Conservation (phyloP, 305 asterid genomes). For the Fraxinus angustifolia region DNA sequence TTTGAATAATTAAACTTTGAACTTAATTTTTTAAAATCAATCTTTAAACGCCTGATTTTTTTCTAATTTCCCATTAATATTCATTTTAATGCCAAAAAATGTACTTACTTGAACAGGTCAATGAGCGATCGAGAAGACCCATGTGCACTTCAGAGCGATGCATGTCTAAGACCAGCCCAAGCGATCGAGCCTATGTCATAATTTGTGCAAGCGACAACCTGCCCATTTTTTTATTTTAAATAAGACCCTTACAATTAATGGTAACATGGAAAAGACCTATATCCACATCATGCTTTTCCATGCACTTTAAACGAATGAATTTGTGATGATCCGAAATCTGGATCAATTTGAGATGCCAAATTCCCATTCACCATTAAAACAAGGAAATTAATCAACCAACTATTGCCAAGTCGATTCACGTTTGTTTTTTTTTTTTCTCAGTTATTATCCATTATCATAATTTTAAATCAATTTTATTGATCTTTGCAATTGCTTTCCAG, state of each 20-base stretch:
- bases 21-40: too few relatives aligned
- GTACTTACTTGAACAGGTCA: too few relatives aligned
- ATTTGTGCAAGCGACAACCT: neutral
- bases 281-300: neutral
- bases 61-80: too few relatives aligned
- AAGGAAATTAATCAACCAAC: neutral
- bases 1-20: too few relatives aligned
- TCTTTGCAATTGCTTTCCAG: neutral
- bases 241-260: neutral
- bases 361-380: neutral
- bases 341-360: conserved; percentile 17
- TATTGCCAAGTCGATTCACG: neutral
- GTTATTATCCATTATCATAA: neutral
- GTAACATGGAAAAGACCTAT: neutral
- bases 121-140: neutral
- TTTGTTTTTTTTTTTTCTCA: neutral
- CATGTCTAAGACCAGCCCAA: neutral
- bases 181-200: neutral
- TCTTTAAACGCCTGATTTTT: too few relatives aligned
- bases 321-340: conserved; percentile 6
- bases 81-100: neutral
- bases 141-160: neutral
- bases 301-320: neutral
- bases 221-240: neutral
- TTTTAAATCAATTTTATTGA: neutral